Evolutionary conservation across 106 monocot genomes (phyloP), one percentile per base, ranked within the genome.

Genomic region (Apostasia ramifera): DNA sequence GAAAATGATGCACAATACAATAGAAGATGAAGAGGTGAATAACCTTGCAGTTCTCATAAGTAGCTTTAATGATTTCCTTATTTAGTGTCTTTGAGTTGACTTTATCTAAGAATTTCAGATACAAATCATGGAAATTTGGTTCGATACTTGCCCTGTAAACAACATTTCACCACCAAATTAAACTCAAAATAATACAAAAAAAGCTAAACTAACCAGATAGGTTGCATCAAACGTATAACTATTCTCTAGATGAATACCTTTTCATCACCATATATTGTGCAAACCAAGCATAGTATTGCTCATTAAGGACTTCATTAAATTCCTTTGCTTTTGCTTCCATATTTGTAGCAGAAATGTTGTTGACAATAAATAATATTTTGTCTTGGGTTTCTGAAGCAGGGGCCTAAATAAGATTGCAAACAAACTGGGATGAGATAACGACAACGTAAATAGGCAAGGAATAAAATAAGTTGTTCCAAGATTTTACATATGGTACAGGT

Each of bases 31-130:
- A 26, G 1, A 41, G 64, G 66, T 43, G 59, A 72, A 38, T 2
- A 50, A 98, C 97, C 97, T 98, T 98, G 92, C 97, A 98, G 66
- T 98, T 98, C 79, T 98, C 97, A 67, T 98, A 98, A 50, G 92
- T 92, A 59, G 97, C 87, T 82, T 98, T 92, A 54, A 98, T 63
- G 71, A 98, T 85, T 75, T 98, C 97, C 79, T 81, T 83, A 58
- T 93, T 90, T 66, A 98, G 71, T 68, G 74, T 12, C 83, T 81
- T 89, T 41, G 90, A 98, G 74, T 90, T 98, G 8, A 87, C 69
- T 80, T 93, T 98, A 43, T 98, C 97, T 49, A 98, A 67, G 62
- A 98, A 98, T 74, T 90, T 93, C 69, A 98, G 69, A 69, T 98
- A 98, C 72, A 98, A 67, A 52, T 98, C 97, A 80, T 98, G 97